Evolutionary conservation across 805 yeast species (phyloP).

Genomic region (Alloascoidea hylecoeti): DNA sequence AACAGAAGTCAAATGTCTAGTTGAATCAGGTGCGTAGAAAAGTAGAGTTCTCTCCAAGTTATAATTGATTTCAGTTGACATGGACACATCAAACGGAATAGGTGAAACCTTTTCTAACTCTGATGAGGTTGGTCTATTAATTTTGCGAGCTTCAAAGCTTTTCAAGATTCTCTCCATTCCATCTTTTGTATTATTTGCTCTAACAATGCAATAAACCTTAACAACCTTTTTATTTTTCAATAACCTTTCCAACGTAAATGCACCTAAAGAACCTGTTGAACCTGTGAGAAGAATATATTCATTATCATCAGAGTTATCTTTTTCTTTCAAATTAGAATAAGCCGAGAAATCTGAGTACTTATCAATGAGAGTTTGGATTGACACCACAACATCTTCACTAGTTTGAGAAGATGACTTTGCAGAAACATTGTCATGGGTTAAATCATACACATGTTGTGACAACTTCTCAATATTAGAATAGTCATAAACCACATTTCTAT

Average conservation of each 20-base stretch:
- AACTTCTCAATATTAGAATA: constrained; percentile 4
- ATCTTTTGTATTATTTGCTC: constrained; percentile 3
- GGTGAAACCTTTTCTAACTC: too few relatives aligned
- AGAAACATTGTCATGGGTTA: constrained; percentile 3
- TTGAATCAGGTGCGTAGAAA: too few relatives aligned
- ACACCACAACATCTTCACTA: constrained; percentile 3
- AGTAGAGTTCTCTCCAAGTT: too few relatives aligned
- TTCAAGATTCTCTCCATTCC: constrained; percentile 5
- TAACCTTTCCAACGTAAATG: constrained; percentile 5
- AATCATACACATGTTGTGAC: constrained; percentile 3
- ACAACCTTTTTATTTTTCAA: constrained; percentile 3
- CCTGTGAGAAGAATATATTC: constrained; percentile 8
- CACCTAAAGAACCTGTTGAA: constrained; percentile 8
- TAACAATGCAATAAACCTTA: constrained; percentile 7
- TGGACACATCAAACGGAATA: too few relatives aligned
- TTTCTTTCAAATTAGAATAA: too few relatives aligned
- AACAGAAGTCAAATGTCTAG: constrained; percentile 4
- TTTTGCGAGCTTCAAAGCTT: constrained; percentile 2
- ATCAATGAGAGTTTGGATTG: constrained; percentile 5
- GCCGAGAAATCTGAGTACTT: constrained; percentile 6
- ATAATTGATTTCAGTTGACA: too few relatives aligned
- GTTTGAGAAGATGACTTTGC: too few relatives aligned
- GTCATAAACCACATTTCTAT: constrained; percentile 8
- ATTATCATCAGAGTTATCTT: too few relatives aligned
- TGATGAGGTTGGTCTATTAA: too few relatives aligned